Conservation (phyloP, 257 asterid species). For the Jasminum sambac region DNA sequence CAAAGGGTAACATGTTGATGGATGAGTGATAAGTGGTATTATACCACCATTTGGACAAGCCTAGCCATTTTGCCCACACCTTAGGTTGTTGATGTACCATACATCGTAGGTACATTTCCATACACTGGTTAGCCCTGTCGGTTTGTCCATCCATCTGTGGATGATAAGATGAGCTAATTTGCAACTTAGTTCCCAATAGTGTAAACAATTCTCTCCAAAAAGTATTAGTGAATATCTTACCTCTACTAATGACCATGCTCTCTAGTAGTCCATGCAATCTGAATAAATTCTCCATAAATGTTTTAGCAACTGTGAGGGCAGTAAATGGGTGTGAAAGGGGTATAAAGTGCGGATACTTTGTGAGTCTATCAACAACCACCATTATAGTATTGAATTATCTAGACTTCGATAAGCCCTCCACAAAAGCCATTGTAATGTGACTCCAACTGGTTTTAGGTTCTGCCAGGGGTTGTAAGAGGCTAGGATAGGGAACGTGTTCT, state of each 20-base stretch:
- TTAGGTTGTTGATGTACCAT: neutral
- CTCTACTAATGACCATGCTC: neutral
- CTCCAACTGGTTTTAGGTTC: neutral
- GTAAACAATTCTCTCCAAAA: neutral
- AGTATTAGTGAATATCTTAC: neutral
- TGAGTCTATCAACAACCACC: constrained; percentile 4
- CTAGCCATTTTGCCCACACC: neutral
- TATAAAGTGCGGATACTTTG: constrained; percentile 3
- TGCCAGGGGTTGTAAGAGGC: neutral
- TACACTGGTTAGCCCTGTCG: neutral
- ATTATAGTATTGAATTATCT: neutral
- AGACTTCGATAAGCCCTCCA: neutral
- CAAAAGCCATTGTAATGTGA: neutral
- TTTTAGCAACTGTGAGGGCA: neutral
- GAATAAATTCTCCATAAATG: neutral
- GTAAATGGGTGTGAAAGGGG: neutral
- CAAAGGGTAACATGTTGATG: neutral
- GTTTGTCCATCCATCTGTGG: neutral
- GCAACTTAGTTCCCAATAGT: neutral
- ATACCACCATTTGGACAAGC: neutral
- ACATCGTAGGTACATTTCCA: neutral
- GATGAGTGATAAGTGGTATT: neutral
- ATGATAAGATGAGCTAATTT: neutral
- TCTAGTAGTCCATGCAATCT: neutral
- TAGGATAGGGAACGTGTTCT: neutral